Evolutionary conservation across 2,329 filamentous ascomycete species (phyloP).

Genomic region (Sporothrix protearum): DNA sequence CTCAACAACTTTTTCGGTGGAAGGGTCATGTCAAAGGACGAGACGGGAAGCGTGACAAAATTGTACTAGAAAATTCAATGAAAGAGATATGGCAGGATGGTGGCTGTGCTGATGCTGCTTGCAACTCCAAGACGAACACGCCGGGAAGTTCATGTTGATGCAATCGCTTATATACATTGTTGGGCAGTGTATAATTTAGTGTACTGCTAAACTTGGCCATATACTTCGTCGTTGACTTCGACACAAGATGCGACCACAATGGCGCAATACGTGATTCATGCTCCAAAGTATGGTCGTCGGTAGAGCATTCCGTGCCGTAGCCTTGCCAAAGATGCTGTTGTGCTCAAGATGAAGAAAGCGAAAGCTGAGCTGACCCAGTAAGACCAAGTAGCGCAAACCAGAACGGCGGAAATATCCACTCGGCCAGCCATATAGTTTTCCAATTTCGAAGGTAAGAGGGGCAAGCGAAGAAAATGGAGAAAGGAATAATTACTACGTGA

Average conservation of each 20-base stretch:
- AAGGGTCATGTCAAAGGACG: neutral
- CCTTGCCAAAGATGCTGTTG: neutral
- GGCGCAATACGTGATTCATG: neutral
- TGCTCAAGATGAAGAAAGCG: neutral
- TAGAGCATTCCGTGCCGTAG: neutral
- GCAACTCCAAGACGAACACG: neutral
- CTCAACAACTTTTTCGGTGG: neutral
- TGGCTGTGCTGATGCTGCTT: neutral
- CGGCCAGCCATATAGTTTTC: neutral
- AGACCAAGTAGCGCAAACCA: no score
- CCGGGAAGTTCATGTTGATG: neutral
- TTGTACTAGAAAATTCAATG: neutral
- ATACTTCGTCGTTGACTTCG: neutral
- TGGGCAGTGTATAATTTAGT: neutral
- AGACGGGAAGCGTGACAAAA: neutral
- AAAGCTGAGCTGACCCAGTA: neutral
- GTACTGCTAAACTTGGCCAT: neutral
- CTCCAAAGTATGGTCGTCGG: neutral
- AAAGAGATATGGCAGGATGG: neutral
- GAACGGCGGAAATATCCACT: neutral
- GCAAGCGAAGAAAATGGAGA: neutral
- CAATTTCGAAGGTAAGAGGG: neutral
- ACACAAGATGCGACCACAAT: slow-evolving; percentile 13
- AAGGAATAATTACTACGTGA: neutral
- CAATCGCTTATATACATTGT: neutral